Evolutionary conservation across 1,139 yeast species (phyloP), one percentile per base, ranked within the genome.

Genomic region (Nakaseomyces nivariensis): DNA sequence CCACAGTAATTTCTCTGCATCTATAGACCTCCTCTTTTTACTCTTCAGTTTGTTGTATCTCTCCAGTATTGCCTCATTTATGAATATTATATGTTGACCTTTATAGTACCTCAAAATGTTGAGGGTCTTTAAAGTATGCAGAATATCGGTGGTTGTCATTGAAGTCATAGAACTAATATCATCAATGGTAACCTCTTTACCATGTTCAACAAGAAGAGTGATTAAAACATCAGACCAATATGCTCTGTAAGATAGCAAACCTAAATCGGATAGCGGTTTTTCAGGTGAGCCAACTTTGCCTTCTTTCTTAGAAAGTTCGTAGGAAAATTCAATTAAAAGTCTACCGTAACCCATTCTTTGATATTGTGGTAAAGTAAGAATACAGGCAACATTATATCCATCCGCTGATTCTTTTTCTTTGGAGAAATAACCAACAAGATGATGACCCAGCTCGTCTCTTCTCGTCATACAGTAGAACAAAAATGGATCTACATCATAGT

Each of bases 401-500:
- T 92, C 97, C 0, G 96, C 95, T 56, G 90, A 82, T 68, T 90
- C 97, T 67, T 92, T 92, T 67, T 92, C 99, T 61, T 92, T 92
- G 2, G 97, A 90, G 63, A 92, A 92, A 64, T 86, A 92, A 0
- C 99, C 99, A 10, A 92, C 96, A 48, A 92, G 73, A 68, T 92
- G 97, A 67, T 90, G 97, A 3, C 98, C 97, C 57, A 80, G 77
- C 53, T 83, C 87, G 57, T 90, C 95, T 54, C 87, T 77, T 54
- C 81, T 77, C 0, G 97, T 89, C 97, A 94, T 90, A 60, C 96
- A 85, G 66, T 92, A 92, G 63, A 92, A 92, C 59, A 92, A 71
- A 62, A 92, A 92, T 4, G 99, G 98, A 66, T 92, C 98, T 45
- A 92, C 98, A 66, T 94, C 99, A 67, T 90, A 92, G 67, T 90